phyloP scores from a whole-genome alignment of 2,329 filamentous ascomycete genomes.

The Aureobasidium melanogenum region DNA sequence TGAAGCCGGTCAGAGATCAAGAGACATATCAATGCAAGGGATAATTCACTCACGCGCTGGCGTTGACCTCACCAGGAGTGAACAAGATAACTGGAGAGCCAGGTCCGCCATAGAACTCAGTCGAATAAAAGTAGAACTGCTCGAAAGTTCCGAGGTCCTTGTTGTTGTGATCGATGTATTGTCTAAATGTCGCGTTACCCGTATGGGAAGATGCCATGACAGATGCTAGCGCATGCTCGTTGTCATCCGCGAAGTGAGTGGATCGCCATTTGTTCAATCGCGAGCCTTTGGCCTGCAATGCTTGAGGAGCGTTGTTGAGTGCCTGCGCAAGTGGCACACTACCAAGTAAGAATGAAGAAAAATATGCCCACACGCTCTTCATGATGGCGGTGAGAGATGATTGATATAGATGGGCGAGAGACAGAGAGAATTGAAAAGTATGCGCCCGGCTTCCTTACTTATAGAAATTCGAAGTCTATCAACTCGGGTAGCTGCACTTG shows the following conservation, averaged over 20 bases:
- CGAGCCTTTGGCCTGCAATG: not conserved
- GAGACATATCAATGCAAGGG: too few relatives aligned
- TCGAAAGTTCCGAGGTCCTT: constrained; percentile 47
- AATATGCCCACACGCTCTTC: not conserved
- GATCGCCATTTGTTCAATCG: not conserved
- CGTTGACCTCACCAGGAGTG: constrained; percentile 42
- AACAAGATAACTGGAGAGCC: constrained; percentile 41
- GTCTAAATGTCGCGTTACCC: constrained; percentile 37
- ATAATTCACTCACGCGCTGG: constrained; percentile 20
- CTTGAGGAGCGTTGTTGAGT: not conserved
- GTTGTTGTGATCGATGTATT: constrained; percentile 51
- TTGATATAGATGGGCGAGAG: not conserved
- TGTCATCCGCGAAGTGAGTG: not conserved
- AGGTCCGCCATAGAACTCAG: constrained; percentile 44
- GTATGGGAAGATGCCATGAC: not conserved
- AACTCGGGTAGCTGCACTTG: not conserved
- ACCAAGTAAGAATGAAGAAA: constrained; percentile 1
- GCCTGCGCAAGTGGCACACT: not conserved
- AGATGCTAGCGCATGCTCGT: not conserved
- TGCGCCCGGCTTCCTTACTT: not conserved
- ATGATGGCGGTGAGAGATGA: not conserved
- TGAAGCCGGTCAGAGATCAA: too few relatives aligned
- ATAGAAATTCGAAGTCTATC: not conserved
- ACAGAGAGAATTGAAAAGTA: not conserved
- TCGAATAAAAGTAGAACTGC: constrained; percentile 46